Conservation (phyloP, 202 grass and related monocot genomes). For the Digitaria exilis region DNA sequence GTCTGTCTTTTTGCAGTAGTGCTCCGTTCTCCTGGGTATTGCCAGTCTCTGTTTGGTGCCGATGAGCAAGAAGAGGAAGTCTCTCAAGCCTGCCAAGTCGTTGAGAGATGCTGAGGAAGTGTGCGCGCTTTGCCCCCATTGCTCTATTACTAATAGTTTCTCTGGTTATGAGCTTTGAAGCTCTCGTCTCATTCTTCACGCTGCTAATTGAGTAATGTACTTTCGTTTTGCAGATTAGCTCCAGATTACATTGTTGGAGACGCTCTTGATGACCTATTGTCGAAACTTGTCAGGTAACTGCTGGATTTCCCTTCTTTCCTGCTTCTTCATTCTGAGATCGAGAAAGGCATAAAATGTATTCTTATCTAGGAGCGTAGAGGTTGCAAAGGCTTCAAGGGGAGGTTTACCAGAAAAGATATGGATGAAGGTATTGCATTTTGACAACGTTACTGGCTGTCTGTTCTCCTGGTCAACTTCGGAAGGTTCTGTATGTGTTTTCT, state of each 20-base stretch:
- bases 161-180: neutral
- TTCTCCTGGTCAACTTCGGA: conserved; percentile 8
- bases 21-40: neutral
- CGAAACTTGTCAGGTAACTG: conserved; percentile 30
- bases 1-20: neutral
- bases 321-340: conserved; percentile 1
- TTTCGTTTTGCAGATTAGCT: neutral
- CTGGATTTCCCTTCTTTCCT: neutral
- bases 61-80: conserved; percentile 62
- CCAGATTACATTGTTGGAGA: conserved; percentile 34
- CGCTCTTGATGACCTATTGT: conserved; percentile 31
- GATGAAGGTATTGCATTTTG: conserved; percentile 62
- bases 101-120: conserved; percentile 45
- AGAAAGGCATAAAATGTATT: neutral
- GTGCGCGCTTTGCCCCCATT: conserved; percentile 5
- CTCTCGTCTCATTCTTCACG: neutral
- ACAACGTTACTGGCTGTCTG: neutral
- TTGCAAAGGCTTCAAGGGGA: conserved; percentile 63
- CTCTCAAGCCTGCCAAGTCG: conserved; percentile 33
- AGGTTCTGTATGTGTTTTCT: neutral
- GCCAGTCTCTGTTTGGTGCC: neutral
- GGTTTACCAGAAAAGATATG: conserved; percentile 83
- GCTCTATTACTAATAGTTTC: neutral
- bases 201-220: neutral
- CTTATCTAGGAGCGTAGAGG: conserved; percentile 58